These are phyloP conservation scores for Pseudozyma thailandica DNA, from an alignment of 1,284 basidiomycete species.

Conservation along the genomic window DNA sequence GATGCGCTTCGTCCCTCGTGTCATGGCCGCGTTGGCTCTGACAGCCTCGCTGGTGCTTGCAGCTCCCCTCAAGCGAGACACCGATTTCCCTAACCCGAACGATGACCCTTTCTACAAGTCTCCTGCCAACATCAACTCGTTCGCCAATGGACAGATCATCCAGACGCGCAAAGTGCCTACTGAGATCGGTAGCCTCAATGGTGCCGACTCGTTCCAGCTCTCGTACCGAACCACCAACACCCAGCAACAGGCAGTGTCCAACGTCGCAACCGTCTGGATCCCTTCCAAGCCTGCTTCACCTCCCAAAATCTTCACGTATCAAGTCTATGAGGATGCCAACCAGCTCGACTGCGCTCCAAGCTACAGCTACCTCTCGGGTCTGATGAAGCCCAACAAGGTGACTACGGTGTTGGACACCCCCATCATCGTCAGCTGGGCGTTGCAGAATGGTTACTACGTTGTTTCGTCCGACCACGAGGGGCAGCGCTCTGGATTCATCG, in stretches of 20 bases:
- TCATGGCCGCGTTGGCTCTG: conserved; percentile 12
- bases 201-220: conserved; percentile 48
- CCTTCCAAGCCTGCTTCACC: conserved; percentile 49
- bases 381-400: conserved; percentile 25
- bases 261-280: conserved; percentile 52
- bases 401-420: conserved; percentile 31
- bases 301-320: conserved; percentile 49
- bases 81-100: conserved; percentile 32
- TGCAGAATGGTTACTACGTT: conserved; percentile 60
- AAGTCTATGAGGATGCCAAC: conserved; percentile 51
- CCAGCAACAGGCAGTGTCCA: conserved; percentile 16
- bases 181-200: conserved; percentile 31
- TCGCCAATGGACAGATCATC: conserved; percentile 48
- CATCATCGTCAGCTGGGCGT: conserved; percentile 48
- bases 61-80: conserved; percentile 16
- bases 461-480: conserved; percentile 61
- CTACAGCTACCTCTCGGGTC: conserved; percentile 29
- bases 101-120: conserved; percentile 52
- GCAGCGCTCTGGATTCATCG: conserved; percentile 42
- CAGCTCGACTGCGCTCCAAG: conserved; percentile 52
- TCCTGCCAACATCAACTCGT: conserved; percentile 33
- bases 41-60: conserved; percentile 19
- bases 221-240: conserved; percentile 51
- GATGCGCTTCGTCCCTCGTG: conserved; percentile 23
- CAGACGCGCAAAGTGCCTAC: conserved; percentile 32